phyloP scores from a whole-genome alignment of 305 asterid genomes.

The Nicotiana rustica region DNA sequence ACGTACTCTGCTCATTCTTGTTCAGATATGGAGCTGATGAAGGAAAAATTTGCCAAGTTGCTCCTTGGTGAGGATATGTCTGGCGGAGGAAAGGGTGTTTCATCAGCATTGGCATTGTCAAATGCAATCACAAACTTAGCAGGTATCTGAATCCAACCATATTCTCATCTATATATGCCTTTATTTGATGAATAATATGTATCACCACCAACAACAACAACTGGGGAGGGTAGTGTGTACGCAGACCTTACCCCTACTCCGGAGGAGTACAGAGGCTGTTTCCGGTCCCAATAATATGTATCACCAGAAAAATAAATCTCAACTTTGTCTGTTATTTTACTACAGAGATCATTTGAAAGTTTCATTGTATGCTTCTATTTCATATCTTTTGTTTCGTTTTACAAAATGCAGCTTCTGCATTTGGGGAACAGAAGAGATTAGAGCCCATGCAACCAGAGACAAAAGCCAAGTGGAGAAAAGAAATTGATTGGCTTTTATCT shows the following conservation, averaged over 20 bases:
- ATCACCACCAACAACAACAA: not conserved
- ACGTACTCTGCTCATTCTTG: not conserved
- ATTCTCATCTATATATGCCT: not conserved
- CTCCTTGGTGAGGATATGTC: slow-evolving; percentile 45
- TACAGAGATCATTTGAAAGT: not conserved
- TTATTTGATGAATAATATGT: not conserved
- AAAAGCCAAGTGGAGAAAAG: slow-evolving; percentile 71
- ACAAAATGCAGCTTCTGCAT: slow-evolving; percentile 65
- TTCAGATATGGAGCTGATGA: slow-evolving; percentile 41
- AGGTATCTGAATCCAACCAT: slow-evolving; percentile 13
- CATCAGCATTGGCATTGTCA: slow-evolving; percentile 42
- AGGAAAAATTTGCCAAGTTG: slow-evolving; percentile 45
- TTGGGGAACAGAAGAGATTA: slow-evolving; percentile 69
- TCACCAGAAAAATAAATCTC: not conserved
- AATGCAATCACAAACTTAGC: slow-evolving; percentile 42
- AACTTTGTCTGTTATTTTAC: not conserved
- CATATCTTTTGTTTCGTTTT: not conserved
- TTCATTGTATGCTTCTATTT: not conserved
- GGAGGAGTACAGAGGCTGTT: too few relatives aligned
- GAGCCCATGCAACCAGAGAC: slow-evolving; percentile 76
- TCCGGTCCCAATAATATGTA: not conserved
- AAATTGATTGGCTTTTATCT: slow-evolving; percentile 80
- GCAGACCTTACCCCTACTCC: too few relatives aligned
- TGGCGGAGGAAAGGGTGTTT: slow-evolving; percentile 46
- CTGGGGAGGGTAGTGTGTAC: too few relatives aligned